These are phyloP conservation scores for Corinectria fuckeliana DNA, from an alignment of 2,329 filamentous ascomycete species.

Conservation along the genomic window DNA sequence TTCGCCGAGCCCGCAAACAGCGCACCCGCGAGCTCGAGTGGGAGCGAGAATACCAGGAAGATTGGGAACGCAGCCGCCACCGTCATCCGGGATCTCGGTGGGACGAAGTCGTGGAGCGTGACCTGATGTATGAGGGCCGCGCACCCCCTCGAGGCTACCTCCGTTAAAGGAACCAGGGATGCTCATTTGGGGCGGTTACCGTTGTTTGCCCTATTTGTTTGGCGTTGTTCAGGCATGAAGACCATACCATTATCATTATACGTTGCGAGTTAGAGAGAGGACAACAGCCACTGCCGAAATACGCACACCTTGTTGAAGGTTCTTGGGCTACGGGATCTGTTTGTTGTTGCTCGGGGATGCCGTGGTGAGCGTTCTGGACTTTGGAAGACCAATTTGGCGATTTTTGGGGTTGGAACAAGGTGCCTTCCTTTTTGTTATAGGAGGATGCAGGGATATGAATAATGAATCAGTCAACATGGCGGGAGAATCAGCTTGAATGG, in stretches of 20 bases:
- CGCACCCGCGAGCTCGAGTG: constrained; percentile 62
- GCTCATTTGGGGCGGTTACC: not conserved
- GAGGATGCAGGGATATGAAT: constrained; percentile 17
- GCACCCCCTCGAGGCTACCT: constrained; percentile 37
- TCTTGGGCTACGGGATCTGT: constrained; percentile 14
- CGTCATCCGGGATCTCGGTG: constrained; percentile 48
- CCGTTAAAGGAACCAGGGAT: constrained; percentile 25
- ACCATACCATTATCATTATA: constrained; percentile 7
- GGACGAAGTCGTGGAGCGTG: constrained; percentile 72
- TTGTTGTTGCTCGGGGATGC: constrained; percentile 2
- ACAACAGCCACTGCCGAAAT: constrained; percentile 2
- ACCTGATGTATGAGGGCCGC: constrained; percentile 67
- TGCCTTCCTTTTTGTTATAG: not conserved
- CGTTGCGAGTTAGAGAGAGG: constrained; percentile 14
- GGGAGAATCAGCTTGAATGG: constrained; percentile 1
- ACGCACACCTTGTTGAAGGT: constrained; percentile 2
- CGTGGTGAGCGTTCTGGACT: not conserved
- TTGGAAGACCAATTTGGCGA: constrained; percentile 10
- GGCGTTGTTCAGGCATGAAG: constrained; percentile 15
- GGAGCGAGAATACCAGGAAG: constrained; percentile 64
- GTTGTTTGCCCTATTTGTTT: constrained; percentile 6
- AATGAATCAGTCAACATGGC: constrained; percentile 10
- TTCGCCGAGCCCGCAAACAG: constrained; percentile 68
- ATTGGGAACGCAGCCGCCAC: constrained; percentile 53
- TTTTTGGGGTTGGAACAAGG: not conserved